Evolutionary conservation across 192 early-diverging fungal species (phyloP).

Genomic region (Linnemannia elongata): DNA sequence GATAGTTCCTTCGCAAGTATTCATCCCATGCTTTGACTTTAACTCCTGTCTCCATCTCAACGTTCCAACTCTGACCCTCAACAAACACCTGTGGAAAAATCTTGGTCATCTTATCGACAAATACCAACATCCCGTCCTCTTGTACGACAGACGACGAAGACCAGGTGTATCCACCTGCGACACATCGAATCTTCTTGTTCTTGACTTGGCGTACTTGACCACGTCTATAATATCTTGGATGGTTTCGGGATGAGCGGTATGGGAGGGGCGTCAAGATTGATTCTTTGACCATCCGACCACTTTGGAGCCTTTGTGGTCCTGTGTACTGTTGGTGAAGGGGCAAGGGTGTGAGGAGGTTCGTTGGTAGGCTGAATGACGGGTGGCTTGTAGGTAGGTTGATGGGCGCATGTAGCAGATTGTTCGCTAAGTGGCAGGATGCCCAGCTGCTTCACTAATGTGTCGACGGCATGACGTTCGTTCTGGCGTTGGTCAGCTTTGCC

Average conservation of each 20-base stretch:
- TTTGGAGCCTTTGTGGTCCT: no score
- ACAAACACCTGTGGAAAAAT: neutral
- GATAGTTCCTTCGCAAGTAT: slow-evolving; percentile 19
- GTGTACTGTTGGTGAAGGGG: no score
- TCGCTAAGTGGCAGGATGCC: no score
- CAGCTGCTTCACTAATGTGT: no score
- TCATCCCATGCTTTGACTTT: slow-evolving; percentile 18
- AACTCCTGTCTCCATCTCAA: slow-evolving; percentile 37
- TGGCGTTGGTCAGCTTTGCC: no score
- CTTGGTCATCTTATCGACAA: slow-evolving; percentile 24
- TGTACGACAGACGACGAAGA: slow-evolving; percentile 11
- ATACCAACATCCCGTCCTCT: slow-evolving; percentile 12
- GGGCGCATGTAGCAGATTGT: no score
- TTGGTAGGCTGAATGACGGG: no score
- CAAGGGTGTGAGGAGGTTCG: no score
- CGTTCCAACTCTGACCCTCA: slow-evolving; percentile 17
- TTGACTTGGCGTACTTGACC: slow-evolving; percentile 19
- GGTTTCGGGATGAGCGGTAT: slow-evolving; percentile 21
- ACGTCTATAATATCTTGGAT: slow-evolving; percentile 23
- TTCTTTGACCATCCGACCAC: slow-evolving; percentile 17
- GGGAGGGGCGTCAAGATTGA: slow-evolving; percentile 13
- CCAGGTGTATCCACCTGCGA: slow-evolving; percentile 22
- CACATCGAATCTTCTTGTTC: slow-evolving; percentile 35
- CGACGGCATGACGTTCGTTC: no score
- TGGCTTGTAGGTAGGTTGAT: no score